Evolutionary conservation across 148 eudicot species (phyloP).

Genomic region (Cornus controversa): DNA sequence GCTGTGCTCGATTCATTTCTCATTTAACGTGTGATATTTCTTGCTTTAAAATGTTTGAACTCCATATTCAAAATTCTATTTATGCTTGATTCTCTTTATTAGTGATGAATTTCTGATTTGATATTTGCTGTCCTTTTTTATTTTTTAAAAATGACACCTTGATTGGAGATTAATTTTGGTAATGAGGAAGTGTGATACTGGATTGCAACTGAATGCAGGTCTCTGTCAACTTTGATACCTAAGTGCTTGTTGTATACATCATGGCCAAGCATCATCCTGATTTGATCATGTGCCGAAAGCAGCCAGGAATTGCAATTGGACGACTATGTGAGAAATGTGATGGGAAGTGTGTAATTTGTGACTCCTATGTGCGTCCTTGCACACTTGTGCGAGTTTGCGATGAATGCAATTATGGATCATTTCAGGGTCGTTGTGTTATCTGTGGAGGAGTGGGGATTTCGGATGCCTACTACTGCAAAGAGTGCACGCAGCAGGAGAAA

Average conservation of each 20-base stretch:
- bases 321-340: conserved; percentile 63
- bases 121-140: too few species aligned
- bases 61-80: too few species aligned
- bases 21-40: too few species aligned
- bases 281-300: conserved; percentile 68
- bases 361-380: conserved; percentile 70
- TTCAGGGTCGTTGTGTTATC: conserved; percentile 66
- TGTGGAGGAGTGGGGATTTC: conserved; percentile 82
- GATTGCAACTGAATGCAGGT: conserved; percentile 9
- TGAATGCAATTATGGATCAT: conserved; percentile 68
- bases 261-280: conserved; percentile 80
- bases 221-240: conserved; percentile 3
- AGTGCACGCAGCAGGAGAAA: conserved; percentile 81
- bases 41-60: too few species aligned
- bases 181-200: too few species aligned
- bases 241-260: conserved; percentile 14
- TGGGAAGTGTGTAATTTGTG: conserved; percentile 65
- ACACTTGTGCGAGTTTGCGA: conserved; percentile 62
- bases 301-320: conserved; percentile 75
- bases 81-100: too few species aligned
- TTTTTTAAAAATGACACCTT: too few species aligned
- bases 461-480: conserved; percentile 79
- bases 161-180: too few species aligned
- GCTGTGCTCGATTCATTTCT: too few species aligned
- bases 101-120: too few species aligned